Conservation (phyloP, 2,329 filamentous ascomycete species). For the Colletotrichum navitas region DNA sequence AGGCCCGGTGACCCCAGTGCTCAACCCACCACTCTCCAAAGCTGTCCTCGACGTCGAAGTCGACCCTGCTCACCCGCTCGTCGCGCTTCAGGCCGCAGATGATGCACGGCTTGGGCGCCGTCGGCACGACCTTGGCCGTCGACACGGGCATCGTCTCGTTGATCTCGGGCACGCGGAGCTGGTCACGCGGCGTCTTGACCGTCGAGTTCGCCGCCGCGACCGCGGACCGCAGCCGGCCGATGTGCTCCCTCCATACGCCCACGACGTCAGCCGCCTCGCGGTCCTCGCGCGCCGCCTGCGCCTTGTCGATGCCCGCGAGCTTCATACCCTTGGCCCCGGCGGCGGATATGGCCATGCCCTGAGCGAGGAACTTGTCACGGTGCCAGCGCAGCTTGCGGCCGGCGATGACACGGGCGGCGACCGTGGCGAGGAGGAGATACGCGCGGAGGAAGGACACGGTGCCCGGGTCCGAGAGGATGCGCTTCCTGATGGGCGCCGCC, state of each 20-base stretch:
- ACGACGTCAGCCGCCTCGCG: conserved; percentile 85
- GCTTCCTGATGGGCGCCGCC: conserved; percentile 67
- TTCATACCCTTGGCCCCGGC: conserved; percentile 90
- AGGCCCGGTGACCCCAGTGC: conserved; percentile 84
- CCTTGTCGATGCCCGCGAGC: conserved; percentile 85
- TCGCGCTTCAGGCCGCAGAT: conserved; percentile 91
- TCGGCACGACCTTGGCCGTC: conserved; percentile 78
- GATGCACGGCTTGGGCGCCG: conserved; percentile 81
- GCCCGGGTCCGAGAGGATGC: conserved; percentile 72
- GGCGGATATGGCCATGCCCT: conserved; percentile 89
- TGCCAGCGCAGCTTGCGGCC: conserved; percentile 92
- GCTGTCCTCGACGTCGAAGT: conserved; percentile 84
- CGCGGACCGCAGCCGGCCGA: conserved; percentile 80
- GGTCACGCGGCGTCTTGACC: conserved; percentile 46
- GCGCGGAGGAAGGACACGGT: conserved; percentile 73
- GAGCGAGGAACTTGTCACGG: conserved; percentile 84
- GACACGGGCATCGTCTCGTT: conserved; percentile 76
- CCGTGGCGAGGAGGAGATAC: conserved; percentile 73
- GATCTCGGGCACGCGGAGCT: conserved; percentile 76
- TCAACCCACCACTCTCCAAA: conserved; percentile 98
- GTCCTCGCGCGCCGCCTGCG: conserved; percentile 85
- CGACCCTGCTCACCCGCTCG: conserved; percentile 82
- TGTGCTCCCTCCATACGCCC: conserved; percentile 78
- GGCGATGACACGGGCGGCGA: conserved; percentile 84
- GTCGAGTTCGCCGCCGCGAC: conserved; percentile 74